These are phyloP conservation scores for Curvularia sp. DNA, from an alignment of 2,329 filamentous ascomycete species.

Conservation along the genomic window DNA sequence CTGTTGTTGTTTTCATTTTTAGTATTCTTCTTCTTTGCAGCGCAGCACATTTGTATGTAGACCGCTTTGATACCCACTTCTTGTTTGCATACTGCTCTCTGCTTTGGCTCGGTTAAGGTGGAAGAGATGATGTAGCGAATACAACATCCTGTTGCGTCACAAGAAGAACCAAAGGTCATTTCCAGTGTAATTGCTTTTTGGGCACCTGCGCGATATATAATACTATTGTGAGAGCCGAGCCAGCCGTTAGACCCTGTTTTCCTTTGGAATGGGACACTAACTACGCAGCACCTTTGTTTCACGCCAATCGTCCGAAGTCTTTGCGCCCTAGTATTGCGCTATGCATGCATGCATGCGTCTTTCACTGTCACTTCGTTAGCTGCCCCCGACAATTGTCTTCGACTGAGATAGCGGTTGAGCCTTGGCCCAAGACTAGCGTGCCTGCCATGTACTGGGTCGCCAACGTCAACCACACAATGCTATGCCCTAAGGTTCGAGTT, in stretches of 20 bases:
- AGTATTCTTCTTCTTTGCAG: background rate
- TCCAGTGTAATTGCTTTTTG: background rate
- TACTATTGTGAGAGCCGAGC: background rate
- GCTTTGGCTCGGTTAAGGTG: background rate
- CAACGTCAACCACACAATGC: background rate
- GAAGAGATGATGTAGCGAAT: background rate
- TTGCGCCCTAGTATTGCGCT: background rate
- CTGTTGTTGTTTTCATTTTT: background rate
- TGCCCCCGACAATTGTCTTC: background rate
- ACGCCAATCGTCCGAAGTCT: background rate
- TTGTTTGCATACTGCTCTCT: background rate
- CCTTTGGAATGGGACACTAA: background rate
- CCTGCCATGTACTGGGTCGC: background rate
- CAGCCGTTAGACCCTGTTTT: background rate
- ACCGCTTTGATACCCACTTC: conserved; percentile 24
- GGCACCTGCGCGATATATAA: background rate
- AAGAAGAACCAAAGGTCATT: background rate
- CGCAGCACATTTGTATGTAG: conserved; percentile 12
- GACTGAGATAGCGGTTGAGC: background rate
- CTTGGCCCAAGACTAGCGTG: background rate
- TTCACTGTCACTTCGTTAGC: background rate
- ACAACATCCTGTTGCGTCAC: background rate
- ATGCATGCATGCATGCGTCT: background rate
- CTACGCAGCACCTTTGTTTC: background rate
- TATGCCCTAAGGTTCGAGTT: background rate